These are phyloP conservation scores for Rhodotorula mucilaginosa DNA, from an alignment of 1,284 basidiomycete genomes.

Conservation along the genomic window DNA sequence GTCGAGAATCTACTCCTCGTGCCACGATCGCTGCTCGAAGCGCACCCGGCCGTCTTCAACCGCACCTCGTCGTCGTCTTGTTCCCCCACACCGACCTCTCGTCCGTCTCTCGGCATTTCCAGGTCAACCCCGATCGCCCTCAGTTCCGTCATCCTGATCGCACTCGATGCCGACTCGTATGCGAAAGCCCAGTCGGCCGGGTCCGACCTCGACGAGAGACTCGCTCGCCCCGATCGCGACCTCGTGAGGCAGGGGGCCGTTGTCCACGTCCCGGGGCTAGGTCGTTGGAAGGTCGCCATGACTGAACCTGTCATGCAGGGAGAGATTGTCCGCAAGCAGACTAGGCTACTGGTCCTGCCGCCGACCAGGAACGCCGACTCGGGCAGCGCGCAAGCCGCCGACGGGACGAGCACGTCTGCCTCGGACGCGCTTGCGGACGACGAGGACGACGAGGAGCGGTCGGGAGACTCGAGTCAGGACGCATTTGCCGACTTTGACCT, in stretches of 20 bases:
- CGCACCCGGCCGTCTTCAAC: slow-evolving; percentile 23
- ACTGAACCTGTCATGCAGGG: slow-evolving; percentile 72
- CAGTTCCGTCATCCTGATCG: slow-evolving; percentile 47
- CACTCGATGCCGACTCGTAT: slow-evolving; percentile 38
- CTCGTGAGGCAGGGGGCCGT: slow-evolving; percentile 40
- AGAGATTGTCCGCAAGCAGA: slow-evolving; percentile 55
- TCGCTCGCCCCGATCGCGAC: slow-evolving; percentile 19
- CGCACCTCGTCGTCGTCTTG: neutral
- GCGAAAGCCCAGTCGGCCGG: slow-evolving; percentile 11
- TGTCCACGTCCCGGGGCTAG: slow-evolving; percentile 4
- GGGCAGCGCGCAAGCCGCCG: neutral
- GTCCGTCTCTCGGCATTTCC: slow-evolving; percentile 35
- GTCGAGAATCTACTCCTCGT: neutral
- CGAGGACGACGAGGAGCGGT: slow-evolving; percentile 15
- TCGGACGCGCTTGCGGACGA: slow-evolving; percentile 29
- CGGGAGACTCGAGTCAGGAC: slow-evolving; percentile 12
- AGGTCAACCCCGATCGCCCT: slow-evolving; percentile 46
- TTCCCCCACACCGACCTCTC: slow-evolving; percentile 7
- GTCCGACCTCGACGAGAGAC: slow-evolving; percentile 5
- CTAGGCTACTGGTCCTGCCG: slow-evolving; percentile 61
- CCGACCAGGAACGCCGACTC: slow-evolving; percentile 45
- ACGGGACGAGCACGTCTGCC: neutral
- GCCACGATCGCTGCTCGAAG: neutral
- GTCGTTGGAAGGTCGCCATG: slow-evolving; percentile 49
- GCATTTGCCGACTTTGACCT: slow-evolving; percentile 58